phyloP scores from a whole-genome alignment of 1,284 basidiomycete species.

The Trichosporon faecale region DNA sequence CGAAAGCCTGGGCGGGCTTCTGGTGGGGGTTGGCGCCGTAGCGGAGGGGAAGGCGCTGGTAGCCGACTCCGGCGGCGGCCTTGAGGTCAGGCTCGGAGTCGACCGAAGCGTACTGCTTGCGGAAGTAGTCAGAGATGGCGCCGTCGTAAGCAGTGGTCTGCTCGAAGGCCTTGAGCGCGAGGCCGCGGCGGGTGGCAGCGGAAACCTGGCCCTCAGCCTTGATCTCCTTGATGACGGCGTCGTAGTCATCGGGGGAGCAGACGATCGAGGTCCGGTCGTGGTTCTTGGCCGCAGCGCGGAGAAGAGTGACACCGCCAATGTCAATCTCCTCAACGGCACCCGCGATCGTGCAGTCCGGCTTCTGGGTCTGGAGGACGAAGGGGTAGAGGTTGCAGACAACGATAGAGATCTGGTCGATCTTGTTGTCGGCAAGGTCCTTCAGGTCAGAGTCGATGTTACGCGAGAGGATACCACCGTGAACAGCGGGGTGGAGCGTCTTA shows the following conservation, averaged over 20 bases:
- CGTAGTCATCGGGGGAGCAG: slow-evolving; percentile 92
- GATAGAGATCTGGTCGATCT: slow-evolving; percentile 84
- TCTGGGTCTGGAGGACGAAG: slow-evolving; percentile 84
- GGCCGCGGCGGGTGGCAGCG: slow-evolving; percentile 66
- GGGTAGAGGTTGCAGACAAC: slow-evolving; percentile 99
- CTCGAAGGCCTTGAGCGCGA: slow-evolving; percentile 97
- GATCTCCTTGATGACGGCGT: slow-evolving; percentile 74
- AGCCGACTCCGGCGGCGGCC: slow-evolving; percentile 59
- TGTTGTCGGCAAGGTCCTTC: slow-evolving; percentile 72
- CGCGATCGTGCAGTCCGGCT: slow-evolving; percentile 83
- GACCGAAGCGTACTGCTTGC: slow-evolving; percentile 86
- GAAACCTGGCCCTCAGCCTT: slow-evolving; percentile 66
- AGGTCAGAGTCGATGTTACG: slow-evolving; percentile 82
- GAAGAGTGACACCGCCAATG: slow-evolving; percentile 96
- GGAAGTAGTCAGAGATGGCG: slow-evolving; percentile 94
- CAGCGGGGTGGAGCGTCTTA: slow-evolving; percentile 98
- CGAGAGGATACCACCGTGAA: slow-evolving; percentile 95
- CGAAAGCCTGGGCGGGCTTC: slow-evolving; percentile 96
- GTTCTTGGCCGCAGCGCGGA: slow-evolving; percentile 98
- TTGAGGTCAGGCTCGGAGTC: slow-evolving; percentile 64
- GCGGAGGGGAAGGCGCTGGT: slow-evolving; percentile 81
- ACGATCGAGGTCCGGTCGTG: slow-evolving; percentile 89
- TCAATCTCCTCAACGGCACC: slow-evolving; percentile 98
- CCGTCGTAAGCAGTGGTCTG: slow-evolving; percentile 93
- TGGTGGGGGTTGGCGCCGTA: slow-evolving; percentile 99